These are phyloP conservation scores for Cruciata laevipes DNA, from an alignment of 257 asterid genomes.

Conservation along the genomic window DNA sequence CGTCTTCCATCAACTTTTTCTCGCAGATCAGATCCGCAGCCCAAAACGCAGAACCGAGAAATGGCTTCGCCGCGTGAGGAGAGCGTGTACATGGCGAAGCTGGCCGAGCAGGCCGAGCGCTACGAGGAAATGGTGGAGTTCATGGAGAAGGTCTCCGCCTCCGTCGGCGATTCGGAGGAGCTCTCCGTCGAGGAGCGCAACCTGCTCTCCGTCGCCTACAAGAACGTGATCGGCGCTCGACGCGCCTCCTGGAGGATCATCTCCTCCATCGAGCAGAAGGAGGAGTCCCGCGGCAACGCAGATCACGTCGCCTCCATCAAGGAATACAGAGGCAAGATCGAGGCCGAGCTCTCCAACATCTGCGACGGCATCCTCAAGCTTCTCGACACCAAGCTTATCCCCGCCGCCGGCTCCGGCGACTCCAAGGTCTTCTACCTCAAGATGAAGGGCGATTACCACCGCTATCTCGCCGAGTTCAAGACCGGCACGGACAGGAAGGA, in stretches of 20 bases:
- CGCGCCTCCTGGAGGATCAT: constrained; percentile 30
- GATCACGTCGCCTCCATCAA: constrained; percentile 20
- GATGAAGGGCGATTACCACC: constrained; percentile 33
- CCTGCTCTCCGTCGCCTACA: constrained; percentile 29
- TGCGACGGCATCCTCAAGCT: constrained; percentile 30
- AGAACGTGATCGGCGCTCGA: constrained; percentile 31
- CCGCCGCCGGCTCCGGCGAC: constrained; percentile 20
- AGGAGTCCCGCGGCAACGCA: constrained; percentile 29
- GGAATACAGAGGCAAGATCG: constrained; percentile 26
- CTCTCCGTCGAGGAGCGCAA: constrained; percentile 33
- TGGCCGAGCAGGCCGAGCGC: constrained; percentile 34
- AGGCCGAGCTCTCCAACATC: constrained; percentile 20
- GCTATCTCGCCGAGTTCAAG: constrained; percentile 36
- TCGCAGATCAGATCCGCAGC: constrained; percentile 3
- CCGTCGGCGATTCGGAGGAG: constrained; percentile 22
- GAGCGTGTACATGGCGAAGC: constrained; percentile 28
- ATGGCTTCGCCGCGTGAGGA: constrained; percentile 33
- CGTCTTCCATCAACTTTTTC: not conserved
- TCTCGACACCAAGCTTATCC: constrained; percentile 21
- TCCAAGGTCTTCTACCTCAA: constrained; percentile 32
- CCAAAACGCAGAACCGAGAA: not conserved
- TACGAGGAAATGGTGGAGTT: constrained; percentile 32
- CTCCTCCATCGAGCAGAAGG: constrained; percentile 32
- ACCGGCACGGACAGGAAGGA: constrained; percentile 24
- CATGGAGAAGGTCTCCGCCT: constrained; percentile 27